Evolutionary conservation across 768 basidiomycete species (phyloP).

Genomic region (Rhodotorula graminis): DNA sequence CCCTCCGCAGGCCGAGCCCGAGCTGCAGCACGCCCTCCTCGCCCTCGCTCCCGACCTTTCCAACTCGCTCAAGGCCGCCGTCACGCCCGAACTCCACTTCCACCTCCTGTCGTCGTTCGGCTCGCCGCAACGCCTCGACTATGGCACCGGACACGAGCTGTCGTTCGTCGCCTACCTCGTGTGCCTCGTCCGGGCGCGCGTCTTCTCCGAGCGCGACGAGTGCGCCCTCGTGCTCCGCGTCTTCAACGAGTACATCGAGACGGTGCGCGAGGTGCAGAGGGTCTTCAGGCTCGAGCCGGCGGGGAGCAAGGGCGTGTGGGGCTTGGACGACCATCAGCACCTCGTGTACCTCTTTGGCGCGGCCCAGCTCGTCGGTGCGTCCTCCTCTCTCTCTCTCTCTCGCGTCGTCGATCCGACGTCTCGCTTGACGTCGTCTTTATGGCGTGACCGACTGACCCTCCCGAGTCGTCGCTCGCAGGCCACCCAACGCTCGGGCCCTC

Average conservation of each 20-base stretch:
- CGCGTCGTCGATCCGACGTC: slow-evolving; percentile 36
- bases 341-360: slow-evolving; percentile 88
- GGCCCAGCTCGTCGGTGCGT: slow-evolving; percentile 61
- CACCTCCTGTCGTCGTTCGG: slow-evolving; percentile 82
- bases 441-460: neutral
- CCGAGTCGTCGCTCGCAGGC: slow-evolving; percentile 10
- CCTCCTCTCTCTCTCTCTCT: too few relatives aligned
- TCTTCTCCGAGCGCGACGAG: slow-evolving; percentile 56
- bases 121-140: slow-evolving; percentile 85
- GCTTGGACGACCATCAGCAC: slow-evolving; percentile 56
- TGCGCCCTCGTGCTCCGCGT: slow-evolving; percentile 64
- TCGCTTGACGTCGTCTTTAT: neutral
- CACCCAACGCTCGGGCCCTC: slow-evolving; percentile 33
- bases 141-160: slow-evolving; percentile 93
- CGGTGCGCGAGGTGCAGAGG: slow-evolving; percentile 84
- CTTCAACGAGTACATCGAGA: slow-evolving; percentile 70
- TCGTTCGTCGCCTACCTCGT: slow-evolving; percentile 48
- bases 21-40: slow-evolving; percentile 52
- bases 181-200: slow-evolving; percentile 53
- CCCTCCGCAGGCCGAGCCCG: neutral
- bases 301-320: slow-evolving; percentile 98
- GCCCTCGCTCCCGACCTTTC: slow-evolving; percentile 50
- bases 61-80: neutral
- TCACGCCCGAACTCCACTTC: slow-evolving; percentile 65
- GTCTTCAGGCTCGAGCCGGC: slow-evolving; percentile 90